A percentile compares a stretch with the other conserved stretches of the same genome.
Evolutionary conservation across 2,329 filamentous ascomycete species (phyloP).

Genomic region (Aureobasidium namibiae): DNA sequence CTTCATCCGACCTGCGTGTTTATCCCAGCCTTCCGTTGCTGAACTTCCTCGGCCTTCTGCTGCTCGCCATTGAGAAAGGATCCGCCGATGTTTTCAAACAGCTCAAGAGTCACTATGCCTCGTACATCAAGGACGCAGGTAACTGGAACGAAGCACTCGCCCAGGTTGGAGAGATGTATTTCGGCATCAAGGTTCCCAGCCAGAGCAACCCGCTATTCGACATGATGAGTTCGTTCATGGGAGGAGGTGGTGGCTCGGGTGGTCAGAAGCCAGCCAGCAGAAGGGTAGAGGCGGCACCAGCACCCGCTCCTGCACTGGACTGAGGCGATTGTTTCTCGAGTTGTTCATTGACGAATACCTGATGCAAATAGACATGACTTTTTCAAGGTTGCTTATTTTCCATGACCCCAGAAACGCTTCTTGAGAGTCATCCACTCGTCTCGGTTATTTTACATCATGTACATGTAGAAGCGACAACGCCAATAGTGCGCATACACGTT

Average conservation of each 20-base stretch:
- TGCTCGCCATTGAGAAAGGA: constrained; percentile 76
- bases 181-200: constrained; percentile 77
- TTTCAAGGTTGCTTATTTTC: not conserved
- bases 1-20: constrained; percentile 61
- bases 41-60: constrained; percentile 82
- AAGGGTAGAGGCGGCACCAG: constrained; percentile 36
- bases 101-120: constrained; percentile 71
- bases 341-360: not conserved
- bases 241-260: constrained; percentile 58
- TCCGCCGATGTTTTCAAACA: constrained; percentile 71
- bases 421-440: not conserved
- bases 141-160: constrained; percentile 73
- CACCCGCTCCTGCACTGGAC: constrained; percentile 27
- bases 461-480: too few relatives aligned
- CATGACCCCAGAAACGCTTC: not conserved
- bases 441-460: not conserved
- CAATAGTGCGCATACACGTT: not conserved
- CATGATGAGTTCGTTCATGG: constrained; percentile 96
- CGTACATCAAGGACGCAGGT: constrained; percentile 64
- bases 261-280: constrained; percentile 39
- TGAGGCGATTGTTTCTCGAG: constrained; percentile 10
- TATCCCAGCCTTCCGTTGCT: constrained; percentile 89
- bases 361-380: not conserved
- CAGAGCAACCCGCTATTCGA: constrained; percentile 92
- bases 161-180: constrained; percentile 93